phyloP scores from a whole-genome alignment of 2,329 filamentous ascomycete species.

The Trichoderma sp. region DNA sequence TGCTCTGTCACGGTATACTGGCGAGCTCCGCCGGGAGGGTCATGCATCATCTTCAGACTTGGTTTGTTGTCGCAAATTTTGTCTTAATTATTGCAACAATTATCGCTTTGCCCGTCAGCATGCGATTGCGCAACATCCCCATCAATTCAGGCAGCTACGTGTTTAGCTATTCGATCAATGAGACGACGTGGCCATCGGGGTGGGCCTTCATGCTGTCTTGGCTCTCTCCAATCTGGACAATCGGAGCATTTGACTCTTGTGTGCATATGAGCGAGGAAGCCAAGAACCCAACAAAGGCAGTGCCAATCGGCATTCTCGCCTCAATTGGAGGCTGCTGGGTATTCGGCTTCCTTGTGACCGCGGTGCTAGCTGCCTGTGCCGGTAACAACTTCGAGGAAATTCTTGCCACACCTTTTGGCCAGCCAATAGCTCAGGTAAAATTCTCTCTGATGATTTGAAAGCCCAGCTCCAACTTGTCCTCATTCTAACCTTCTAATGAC shows the following conservation, averaged over 20 bases:
- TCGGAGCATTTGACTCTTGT: constrained; percentile 8
- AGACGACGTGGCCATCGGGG: not conserved
- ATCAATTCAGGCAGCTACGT: not conserved
- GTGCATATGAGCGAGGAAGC: constrained; percentile 9
- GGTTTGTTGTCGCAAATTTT: constrained; percentile 2
- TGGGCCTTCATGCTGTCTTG: constrained; percentile 6
- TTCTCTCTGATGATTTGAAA: not conserved
- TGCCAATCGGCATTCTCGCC: not conserved
- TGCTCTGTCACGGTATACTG: not conserved
- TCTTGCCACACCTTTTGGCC: not conserved
- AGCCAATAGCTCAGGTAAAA: not conserved
- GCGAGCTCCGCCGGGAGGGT: not conserved
- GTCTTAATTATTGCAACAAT: not conserved
- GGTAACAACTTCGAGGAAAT: not conserved
- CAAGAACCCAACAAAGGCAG: not conserved
- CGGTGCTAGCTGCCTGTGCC: not conserved
- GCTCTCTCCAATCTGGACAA: constrained; percentile 5
- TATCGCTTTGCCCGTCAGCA: not conserved
- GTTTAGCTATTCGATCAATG: not conserved
- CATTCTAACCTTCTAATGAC: not conserved
- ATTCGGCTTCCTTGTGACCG: not conserved
- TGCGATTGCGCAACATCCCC: not conserved
- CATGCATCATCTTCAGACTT: constrained; percentile 7
- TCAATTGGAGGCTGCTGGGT: constrained; percentile 12
- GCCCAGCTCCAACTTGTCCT: not conserved